Evolutionary conservation across 495 filamentous ascomycete genomes (phyloP), one percentile per base, ranked within the genome.

Genomic region (Immersiella caudata): DNA sequence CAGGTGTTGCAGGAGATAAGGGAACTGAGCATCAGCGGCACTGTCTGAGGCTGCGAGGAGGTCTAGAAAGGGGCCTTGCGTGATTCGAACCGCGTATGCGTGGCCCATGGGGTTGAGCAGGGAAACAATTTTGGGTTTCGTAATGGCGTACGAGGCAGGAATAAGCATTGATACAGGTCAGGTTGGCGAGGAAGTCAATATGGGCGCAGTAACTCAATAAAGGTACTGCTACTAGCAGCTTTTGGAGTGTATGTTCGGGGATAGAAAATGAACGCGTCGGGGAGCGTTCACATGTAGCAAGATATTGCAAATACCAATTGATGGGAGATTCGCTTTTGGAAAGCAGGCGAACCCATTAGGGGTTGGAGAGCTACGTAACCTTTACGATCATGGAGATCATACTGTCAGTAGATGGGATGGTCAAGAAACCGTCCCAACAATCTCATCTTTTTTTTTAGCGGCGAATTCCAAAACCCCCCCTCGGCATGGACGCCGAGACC

Each of bases 1-100:
- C 90, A 97, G 80, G 95, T 98, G 65, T 72, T 99, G 78, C 93
- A 97, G 76, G 93, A 98, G 83, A 98, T 99, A 79, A 84, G 95
- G 73, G 94, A 97, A 79, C 78, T 99, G 80, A 97, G 93, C 79
- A 98, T 99, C 85, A 86, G 84, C 68, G 85, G 85, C 60, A 87
- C 85, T 6, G 84, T 87, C 18, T 87, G 73, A 75, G 60, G 5
- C 20, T 18, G 3, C 33, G 11, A n/a, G 56, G 9, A 51, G 57
- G 40, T 25, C 4, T 25, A 21, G 14, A 14, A 55, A 16, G 35
- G 21, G 62, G 49, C 26, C 4, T 14, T 33, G 26, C 11, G 16
- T 29, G n/a, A 6, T 46, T 33, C 29, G 29, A 33, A 3, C 29
- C 40, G 40, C 40, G 11, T 14, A 46, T 12, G 40, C 40, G 40